phyloP scores from a whole-genome alignment of 768 basidiomycete genomes.

The Kwoniella mangroviensis region DNA sequence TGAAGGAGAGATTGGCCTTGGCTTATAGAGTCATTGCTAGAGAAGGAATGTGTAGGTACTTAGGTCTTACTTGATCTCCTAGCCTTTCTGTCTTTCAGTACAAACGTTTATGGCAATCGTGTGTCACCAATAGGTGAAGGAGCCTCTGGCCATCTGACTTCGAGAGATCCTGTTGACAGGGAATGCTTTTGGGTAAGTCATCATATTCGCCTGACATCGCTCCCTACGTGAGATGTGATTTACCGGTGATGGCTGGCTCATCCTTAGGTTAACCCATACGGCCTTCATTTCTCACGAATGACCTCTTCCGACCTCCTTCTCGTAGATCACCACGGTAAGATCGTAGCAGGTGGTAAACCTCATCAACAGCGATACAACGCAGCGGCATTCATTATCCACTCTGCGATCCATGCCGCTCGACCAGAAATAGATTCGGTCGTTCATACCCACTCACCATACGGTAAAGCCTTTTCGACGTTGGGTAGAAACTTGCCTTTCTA shows the following conservation, averaged over 20 bases:
- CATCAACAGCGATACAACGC: conserved; percentile 56
- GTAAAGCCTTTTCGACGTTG: conserved; percentile 63
- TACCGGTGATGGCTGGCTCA: neutral
- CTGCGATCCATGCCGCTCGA: conserved; percentile 62
- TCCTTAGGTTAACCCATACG: conserved; percentile 48
- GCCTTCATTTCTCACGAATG: conserved; percentile 62
- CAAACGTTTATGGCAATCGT: neutral
- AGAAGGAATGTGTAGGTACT: conserved; percentile 29
- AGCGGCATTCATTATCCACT: conserved; percentile 61
- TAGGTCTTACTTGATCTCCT: too few species aligned
- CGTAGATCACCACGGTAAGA: conserved; percentile 60
- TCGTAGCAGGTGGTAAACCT: conserved; percentile 57
- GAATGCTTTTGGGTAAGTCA: conserved; percentile 38
- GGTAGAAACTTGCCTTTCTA: conserved; percentile 50
- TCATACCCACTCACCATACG: conserved; percentile 63
- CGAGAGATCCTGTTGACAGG: conserved; percentile 36
- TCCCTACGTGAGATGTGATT: neutral
- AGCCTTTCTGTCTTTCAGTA: too few species aligned
- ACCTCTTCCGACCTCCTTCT: conserved; percentile 62
- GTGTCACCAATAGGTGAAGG: conserved; percentile 27
- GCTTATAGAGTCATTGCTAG: conserved; percentile 26
- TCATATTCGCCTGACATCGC: neutral
- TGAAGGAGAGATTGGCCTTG: conserved; percentile 30
- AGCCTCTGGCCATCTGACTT: conserved; percentile 39
- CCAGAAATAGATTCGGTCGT: conserved; percentile 63